Base-by-base conservation (phyloP, 129 eudicot species). In the Lactuca saligna region DNA sequence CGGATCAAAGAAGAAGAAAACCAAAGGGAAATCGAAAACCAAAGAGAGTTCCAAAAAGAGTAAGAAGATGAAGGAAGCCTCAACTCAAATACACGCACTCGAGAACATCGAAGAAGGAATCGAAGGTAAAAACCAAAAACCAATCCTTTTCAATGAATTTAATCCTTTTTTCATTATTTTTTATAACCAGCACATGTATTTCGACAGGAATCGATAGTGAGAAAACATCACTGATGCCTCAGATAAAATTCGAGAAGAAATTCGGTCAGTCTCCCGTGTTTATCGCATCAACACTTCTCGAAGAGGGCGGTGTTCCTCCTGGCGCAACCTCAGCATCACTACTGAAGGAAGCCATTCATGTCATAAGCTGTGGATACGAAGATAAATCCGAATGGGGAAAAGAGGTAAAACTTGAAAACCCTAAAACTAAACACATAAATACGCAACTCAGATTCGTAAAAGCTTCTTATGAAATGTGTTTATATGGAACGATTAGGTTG, bases 381-480 rank as follows among this genome's bases (percentile, higher is more conserved):
- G 96, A 88, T 57, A 85, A 88, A 83, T 78, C 96, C 7, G 91
- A 88, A 35, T 88, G 96, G 88, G 96, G 91, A 3, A 88, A 88
- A 73, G 91, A 85, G 96, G 96, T 88, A 77, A 44, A 32, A n/a
- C n/a, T n/a, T n/a, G n/a, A n/a, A n/a, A n/a, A 5, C 29, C 7
- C 17, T 5, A 20, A 46, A 10, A 4, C 51, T 8, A 44, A 44
- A 39, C 7, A 6, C 44, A 7, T 7, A 39, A 39, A 7, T 4
- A 7, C 2, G 38, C 6, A 35, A 35, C 15, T 46, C 51, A 46
- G 51, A 12, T 46, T 46, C 15, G 5, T 46, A 46, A 11, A 46
- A 9, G 2, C 0, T 10, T 46, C 51, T 46, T 3, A 46, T 3
- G 1, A 46, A 35, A 6, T 12, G 12, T 46, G 12, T 0, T 46